Evolutionary conservation across 2,329 filamentous ascomycete species (phyloP), one percentile per base, ranked within the genome.

Genomic region (Exophiala sideris): DNA sequence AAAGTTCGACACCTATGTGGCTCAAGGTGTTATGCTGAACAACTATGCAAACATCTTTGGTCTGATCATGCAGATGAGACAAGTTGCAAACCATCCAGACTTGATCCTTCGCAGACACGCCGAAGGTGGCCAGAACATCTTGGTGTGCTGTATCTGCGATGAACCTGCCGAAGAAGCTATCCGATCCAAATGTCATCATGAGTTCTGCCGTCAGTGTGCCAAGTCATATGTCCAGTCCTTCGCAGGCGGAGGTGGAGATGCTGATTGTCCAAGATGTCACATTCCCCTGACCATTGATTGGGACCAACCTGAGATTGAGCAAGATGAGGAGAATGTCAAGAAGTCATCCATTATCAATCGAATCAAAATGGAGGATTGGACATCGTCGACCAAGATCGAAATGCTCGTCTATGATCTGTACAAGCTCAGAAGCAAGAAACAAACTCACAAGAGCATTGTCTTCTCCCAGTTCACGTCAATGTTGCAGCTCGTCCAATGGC

Each of bases 21-120:
- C 90, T 14, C 89, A 91, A 60, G 91, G 91, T 75, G 92, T 97
- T 16, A 84, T 99, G 71, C 81, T 99, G 57, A 91, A 97, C 77
- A 96, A 96, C 68, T 97, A 97, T 64, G 94, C 94, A 75, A 99
- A 99, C 56, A 97, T 99, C 61, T 99, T 99, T 66, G 92, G 91
- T 67, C 80, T 99, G 51, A 96, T 99, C 67, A 97, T 97, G 90
- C 91, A 96, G 71, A 97, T 99, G 92, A 87, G 94, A 51, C 94
- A 99, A 74, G 89, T 96, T 21, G 91, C 94, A 6, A 94, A 99
- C 62, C 94, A 99, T 68, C 94, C 94, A 0, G 94, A 99, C 72
- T 73, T 99, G 34, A 88, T 99, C 45, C 73, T 97, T 58, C 95
- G 92, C 75, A 96, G 94, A 73, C 83, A 92, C 58, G 82, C 81